Base-by-base conservation (phyloP, 768 basidiomycete genomes). In the Lanmaoa rubissima region DNA sequence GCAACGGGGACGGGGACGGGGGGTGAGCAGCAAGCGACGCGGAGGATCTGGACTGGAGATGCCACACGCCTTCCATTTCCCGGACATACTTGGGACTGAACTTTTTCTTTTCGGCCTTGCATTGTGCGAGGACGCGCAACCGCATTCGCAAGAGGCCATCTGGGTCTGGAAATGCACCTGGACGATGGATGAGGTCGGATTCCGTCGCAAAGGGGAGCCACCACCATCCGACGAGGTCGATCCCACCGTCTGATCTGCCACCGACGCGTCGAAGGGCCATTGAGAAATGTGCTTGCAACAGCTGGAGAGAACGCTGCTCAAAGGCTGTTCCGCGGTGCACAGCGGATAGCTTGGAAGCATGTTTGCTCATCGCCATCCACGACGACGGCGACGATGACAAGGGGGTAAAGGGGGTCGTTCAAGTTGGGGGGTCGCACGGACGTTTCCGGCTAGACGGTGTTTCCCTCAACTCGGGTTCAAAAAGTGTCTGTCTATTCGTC, bases 171-270 rank as follows among this genome's bases (percentile, higher is more conserved):
- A 67, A 39, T 35, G 66, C 55, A 5, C 59, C 48, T 17, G 61
- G 38, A n/a, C 26, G 38, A 6, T 19, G 26, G 0, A 16, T 17
- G 21, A 16, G 7, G 0, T 28, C 17, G 38, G 34, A 11, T 1
- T 36, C 52, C 7, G 44, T 47, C 8, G 60, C 49, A 36, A 61
- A 46, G 28, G 90, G 93, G 5, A 96, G 74, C 87, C 87, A 93
- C 94, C 94, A 96, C 92, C 92, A 95, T 16, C 94, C 94, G 51
- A 87, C 69, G 21, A 96, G 77, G 71, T 97, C 94, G 42, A 97
- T 76, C 0, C 94, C 94, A 5, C 94, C 92, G 68, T 96, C 94
- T n/a, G 83, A 79, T 64, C 79, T 84, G n/a, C 94, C 92, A 5
- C 94, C 94, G 16, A 94, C 85, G 49, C 85, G 83, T 45, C 73